These are phyloP conservation scores for Acacia pycnantha DNA, from an alignment of 331 rosid species.

Conservation along the genomic window DNA sequence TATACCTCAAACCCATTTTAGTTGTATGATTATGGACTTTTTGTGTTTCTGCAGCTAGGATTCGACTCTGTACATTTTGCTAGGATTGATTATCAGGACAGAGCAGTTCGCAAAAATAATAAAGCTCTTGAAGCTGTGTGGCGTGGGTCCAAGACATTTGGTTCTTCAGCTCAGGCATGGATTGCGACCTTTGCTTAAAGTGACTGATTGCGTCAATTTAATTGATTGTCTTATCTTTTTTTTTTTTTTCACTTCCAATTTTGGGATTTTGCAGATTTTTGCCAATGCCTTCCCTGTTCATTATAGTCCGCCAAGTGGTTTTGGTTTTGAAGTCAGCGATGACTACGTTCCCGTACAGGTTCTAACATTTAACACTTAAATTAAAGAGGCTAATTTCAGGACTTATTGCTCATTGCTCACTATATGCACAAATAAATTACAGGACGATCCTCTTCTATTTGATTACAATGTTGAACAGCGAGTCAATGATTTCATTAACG, in stretches of 20 bases:
- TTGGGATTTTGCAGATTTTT: conserved; percentile 54
- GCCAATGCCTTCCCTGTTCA: conserved; percentile 82
- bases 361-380: neutral
- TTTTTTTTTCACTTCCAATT: neutral
- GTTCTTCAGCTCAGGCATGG: conserved; percentile 77
- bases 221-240: neutral
- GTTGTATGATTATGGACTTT: neutral
- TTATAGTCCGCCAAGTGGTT: conserved; percentile 74
- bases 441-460: conserved; percentile 75
- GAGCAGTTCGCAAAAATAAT: conserved; percentile 54
- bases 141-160: conserved; percentile 85
- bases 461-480: conserved; percentile 70
- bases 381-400: neutral
- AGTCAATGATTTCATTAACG: conserved; percentile 62
- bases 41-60: conserved; percentile 59
- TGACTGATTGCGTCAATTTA: neutral
- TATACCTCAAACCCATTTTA: neutral
- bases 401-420: neutral
- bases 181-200: conserved; percentile 4
- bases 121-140: conserved; percentile 92
- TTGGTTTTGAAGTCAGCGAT: conserved; percentile 64
- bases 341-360: conserved; percentile 66
- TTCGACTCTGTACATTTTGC: conserved; percentile 95
- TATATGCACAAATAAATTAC: conserved; percentile 27
- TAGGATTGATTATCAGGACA: conserved; percentile 84